Percentiles rank a stretch among this genome's conserved stretches.
phyloP scores from a whole-genome alignment of 2,329 filamentous ascomycete genomes.

The Colletotrichum sansevieriae region DNA sequence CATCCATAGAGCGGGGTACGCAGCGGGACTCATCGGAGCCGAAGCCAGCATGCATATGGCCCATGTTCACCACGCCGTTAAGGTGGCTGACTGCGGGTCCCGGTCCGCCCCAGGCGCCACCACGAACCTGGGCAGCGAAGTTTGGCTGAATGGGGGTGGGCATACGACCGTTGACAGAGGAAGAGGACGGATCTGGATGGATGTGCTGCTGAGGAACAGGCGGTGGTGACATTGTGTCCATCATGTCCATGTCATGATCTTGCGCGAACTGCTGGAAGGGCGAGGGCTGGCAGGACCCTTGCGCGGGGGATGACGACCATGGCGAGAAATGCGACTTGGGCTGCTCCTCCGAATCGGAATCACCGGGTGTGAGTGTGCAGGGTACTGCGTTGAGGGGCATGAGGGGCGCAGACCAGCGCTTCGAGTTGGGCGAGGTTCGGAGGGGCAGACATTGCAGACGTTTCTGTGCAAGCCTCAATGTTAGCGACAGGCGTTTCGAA shows the following conservation, averaged over 20 bases:
- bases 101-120: slow-evolving; percentile 60
- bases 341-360: slow-evolving; percentile 56
- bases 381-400: slow-evolving; percentile 39
- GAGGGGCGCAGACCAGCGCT: slow-evolving; percentile 41
- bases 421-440: slow-evolving; percentile 58
- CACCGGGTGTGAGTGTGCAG: slow-evolving; percentile 54
- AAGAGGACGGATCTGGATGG: slow-evolving; percentile 8
- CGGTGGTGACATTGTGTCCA: slow-evolving; percentile 51
- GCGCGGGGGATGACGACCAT: slow-evolving; percentile 48
- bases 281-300: slow-evolving; percentile 45
- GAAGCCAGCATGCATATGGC: slow-evolving; percentile 56
- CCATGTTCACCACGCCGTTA: slow-evolving; percentile 54
- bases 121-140: slow-evolving; percentile 68
- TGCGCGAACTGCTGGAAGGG: slow-evolving; percentile 30
- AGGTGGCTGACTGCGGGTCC: slow-evolving; percentile 46
- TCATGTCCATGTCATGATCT: slow-evolving; percentile 63
- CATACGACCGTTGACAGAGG: slow-evolving; percentile 59
- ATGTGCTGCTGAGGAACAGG: slow-evolving; percentile 50
- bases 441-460: slow-evolving; percentile 66
- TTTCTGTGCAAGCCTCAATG: slow-evolving; percentile 57
- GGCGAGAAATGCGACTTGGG: slow-evolving; percentile 50
- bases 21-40: slow-evolving; percentile 53
- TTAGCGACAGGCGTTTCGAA: neutral
- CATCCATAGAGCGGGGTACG: slow-evolving; percentile 63
- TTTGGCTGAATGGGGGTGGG: slow-evolving; percentile 71